These are phyloP conservation scores for Odonthalia washingtoniensis DNA, from an alignment of 31 red algal species.

Conservation along the genomic window DNA sequence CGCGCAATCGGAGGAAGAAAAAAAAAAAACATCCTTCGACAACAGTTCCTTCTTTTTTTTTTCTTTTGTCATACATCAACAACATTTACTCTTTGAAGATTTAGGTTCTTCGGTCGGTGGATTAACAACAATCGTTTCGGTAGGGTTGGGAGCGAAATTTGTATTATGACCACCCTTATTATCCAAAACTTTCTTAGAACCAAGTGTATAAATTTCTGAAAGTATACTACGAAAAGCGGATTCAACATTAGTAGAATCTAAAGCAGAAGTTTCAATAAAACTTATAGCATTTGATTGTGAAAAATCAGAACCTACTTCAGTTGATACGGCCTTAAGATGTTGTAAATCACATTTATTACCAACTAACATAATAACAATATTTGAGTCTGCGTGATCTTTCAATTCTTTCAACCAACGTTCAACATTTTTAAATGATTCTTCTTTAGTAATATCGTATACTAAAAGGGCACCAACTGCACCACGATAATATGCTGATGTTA, in stretches of 20 bases:
- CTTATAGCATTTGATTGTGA: conserved; percentile 69
- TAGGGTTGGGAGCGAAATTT: conserved; percentile 61
- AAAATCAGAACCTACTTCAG: conserved; percentile 83
- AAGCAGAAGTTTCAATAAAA: conserved; percentile 93
- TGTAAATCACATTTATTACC: conserved; percentile 97
- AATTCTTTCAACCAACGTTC: conserved; percentile 97
- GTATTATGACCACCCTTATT: conserved; percentile 39
- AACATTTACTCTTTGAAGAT: conserved; percentile 64
- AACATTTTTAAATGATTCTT: conserved; percentile 89
- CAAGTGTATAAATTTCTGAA: conserved; percentile 88
- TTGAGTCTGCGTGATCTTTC: conserved; percentile 89
- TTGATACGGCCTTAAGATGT: conserved; percentile 85
- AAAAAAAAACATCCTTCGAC: not conserved
- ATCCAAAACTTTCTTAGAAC: conserved; percentile 78
- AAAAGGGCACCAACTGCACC: conserved; percentile 92
- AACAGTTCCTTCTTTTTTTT: too few species aligned
- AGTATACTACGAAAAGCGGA: conserved; percentile 86
- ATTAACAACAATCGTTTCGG: conserved; percentile 73
- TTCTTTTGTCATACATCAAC: conserved; percentile 17
- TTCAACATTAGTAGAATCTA: conserved; percentile 89
- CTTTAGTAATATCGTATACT: conserved; percentile 95
- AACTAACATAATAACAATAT: conserved; percentile 97
- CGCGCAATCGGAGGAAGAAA: too few species aligned
- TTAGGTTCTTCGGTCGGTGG: conserved; percentile 54
- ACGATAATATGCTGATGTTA: conserved; percentile 96